Evolutionary conservation across 2,329 filamentous ascomycete genomes (phyloP), one percentile per base, ranked within the genome.

Genomic region (Nectriaceae sp.): DNA sequence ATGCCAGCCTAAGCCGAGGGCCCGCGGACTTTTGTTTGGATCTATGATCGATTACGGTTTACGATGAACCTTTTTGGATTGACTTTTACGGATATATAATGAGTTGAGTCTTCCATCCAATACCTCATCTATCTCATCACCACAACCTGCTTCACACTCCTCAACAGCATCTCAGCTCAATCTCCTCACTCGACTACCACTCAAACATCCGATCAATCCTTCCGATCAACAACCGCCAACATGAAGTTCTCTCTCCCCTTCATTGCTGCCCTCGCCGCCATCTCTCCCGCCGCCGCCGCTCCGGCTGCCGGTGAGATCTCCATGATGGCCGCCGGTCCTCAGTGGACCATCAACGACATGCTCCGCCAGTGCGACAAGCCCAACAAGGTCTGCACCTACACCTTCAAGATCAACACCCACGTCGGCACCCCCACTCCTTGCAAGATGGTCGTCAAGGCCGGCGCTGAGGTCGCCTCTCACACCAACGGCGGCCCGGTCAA

Each of bases 211-310:
- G 21, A 38, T 22, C 35, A 40, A 18, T 41, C 18, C 44, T 40
- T 40, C 26, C 31, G 40, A 47, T 19, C 40, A 29, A 33, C 43
- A 54, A 56, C 61, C 52, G 46, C 53, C 57, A 73, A 41, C 29
- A 77, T 77, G 74, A 71, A 75, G 60, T 62, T 76, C 68, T 69
- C 71, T 53, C 65, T 70, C 49, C 60, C 73, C 55, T 46, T 73
- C 50, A 57, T 69, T 55, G 53, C 65, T 57, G 53, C 70, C 59
- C 39, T 70, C 52, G 59, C 65, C 48, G 63, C 71, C 59, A 59
- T 70, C 56, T 60, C 68, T 40, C 64, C 66, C 53, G 49, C 68
- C 44, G 65, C 71, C 22, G 67, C 71, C 29, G 70, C 73, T 4
- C 61, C 68, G 21, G 50, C 54, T 20, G 57, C 56, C 18, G 56